A percentile compares a stretch with the other conserved stretches of the same genome.
Evolutionary conservation across 371 early-diverging fungal genomes (phyloP).

Genomic region (Lichtheimia ornata): DNA sequence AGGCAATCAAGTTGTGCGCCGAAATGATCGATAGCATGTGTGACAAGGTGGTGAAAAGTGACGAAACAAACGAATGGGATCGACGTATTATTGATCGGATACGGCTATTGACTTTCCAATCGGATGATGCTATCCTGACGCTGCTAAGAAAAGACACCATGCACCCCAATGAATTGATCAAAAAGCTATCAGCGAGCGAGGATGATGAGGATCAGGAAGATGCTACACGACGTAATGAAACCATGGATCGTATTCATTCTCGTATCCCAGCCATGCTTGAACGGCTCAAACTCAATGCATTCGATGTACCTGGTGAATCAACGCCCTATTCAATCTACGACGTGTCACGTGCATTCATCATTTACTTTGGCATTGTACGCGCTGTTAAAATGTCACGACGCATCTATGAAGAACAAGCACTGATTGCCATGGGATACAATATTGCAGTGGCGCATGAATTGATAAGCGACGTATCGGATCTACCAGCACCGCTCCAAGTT

Average conservation of each 20-base stretch:
- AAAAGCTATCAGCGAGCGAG: background rate
- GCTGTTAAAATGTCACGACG: background rate
- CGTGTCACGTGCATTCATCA: background rate
- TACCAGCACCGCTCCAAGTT: background rate
- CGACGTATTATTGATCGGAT: background rate
- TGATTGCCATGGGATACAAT: conserved; percentile 1
- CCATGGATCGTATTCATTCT: background rate
- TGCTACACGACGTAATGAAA: background rate
- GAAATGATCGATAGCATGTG: background rate
- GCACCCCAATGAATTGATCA: background rate
- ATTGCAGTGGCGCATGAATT: background rate
- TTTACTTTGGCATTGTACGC: background rate
- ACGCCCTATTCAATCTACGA: background rate
- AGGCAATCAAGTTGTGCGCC: background rate
- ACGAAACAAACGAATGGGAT: background rate
- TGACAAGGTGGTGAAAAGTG: background rate
- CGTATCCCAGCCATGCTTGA: background rate
- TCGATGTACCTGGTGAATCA: background rate
- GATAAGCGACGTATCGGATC: background rate
- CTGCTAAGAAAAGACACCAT: too few relatives aligned
- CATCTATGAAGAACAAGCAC: background rate
- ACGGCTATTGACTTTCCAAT: too few relatives aligned
- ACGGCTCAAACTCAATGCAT: background rate
- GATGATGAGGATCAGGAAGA: background rate
- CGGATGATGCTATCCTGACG: too few relatives aligned